Evolutionary conservation across 371 early-diverging fungal genomes (phyloP).

Genomic region (Chytridiales sp.): DNA sequence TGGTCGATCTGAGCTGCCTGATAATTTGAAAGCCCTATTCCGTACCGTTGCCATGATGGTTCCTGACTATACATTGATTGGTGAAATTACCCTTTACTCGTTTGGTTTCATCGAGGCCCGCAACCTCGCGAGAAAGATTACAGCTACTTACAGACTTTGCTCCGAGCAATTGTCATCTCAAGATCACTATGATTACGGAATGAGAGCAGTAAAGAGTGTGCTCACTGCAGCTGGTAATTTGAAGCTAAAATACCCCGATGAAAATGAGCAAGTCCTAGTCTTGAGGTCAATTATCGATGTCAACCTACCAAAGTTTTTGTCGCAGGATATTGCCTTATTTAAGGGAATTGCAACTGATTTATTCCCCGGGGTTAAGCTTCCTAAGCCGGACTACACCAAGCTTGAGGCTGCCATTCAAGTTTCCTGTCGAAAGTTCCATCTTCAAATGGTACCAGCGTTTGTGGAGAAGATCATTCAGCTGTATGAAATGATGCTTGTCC

Average conservation of each 20-base stretch:
- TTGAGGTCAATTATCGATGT: constrained; percentile 58
- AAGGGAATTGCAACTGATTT: constrained; percentile 57
- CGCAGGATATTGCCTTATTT: constrained; percentile 60
- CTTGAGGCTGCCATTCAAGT: constrained; percentile 46
- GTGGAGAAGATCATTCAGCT: constrained; percentile 58
- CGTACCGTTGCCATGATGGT: constrained; percentile 65
- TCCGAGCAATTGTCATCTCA: constrained; percentile 58
- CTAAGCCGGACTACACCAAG: constrained; percentile 55
- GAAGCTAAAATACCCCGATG: constrained; percentile 56
- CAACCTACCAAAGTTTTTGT: constrained; percentile 59
- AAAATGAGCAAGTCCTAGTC: constrained; percentile 55
- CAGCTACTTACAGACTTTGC: constrained; percentile 56
- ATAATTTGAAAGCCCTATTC: constrained; percentile 60
- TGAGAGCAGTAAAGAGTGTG: constrained; percentile 62
- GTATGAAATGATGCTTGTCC: constrained; percentile 61
- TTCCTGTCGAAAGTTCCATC: constrained; percentile 40
- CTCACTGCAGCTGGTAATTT: constrained; percentile 60
- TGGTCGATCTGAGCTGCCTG: constrained; percentile 62
- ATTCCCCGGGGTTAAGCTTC: constrained; percentile 57
- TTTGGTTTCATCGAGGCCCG: constrained; percentile 58
- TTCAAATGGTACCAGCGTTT: constrained; percentile 53
- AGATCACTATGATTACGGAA: constrained; percentile 63
- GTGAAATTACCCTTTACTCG: constrained; percentile 57
- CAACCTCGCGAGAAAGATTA: constrained; percentile 53
- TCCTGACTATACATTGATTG: constrained; percentile 56